phyloP scores from a whole-genome alignment of 2,329 filamentous ascomycete genomes.

The Lanzia echinophila region DNA sequence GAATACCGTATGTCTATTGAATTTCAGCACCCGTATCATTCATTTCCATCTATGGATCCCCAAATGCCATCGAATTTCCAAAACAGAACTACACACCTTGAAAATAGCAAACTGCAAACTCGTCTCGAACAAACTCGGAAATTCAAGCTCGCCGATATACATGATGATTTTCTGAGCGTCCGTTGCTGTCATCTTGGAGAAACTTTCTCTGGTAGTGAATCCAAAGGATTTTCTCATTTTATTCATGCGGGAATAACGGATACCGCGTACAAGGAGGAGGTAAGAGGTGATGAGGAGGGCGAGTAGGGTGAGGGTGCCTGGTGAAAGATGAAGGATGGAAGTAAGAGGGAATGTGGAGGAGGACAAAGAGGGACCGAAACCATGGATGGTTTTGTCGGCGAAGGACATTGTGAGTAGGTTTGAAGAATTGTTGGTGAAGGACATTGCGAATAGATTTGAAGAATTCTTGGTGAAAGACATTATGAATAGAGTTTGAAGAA shows the following conservation, averaged over 20 bases:
- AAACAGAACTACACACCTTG: slow-evolving; percentile 33
- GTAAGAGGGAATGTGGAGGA: background rate
- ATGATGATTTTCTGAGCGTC: slow-evolving; percentile 46
- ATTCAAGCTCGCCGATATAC: slow-evolving; percentile 44
- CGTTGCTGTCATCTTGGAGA: slow-evolving; percentile 46
- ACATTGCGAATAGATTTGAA: too few species aligned
- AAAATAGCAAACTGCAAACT: slow-evolving; percentile 54
- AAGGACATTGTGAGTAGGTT: too few species aligned
- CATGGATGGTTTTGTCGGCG: too few species aligned
- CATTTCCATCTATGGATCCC: background rate
- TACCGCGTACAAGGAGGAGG: slow-evolving; percentile 12
- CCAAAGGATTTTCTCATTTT: slow-evolving; percentile 36
- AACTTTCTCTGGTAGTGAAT: slow-evolving; percentile 39
- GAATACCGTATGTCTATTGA: slow-evolving; percentile 47
- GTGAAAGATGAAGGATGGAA: too few species aligned
- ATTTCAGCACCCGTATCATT: background rate
- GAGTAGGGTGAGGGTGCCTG: background rate
- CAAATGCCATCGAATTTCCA: background rate
- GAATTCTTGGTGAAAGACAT: too few species aligned
- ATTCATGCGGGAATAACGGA: slow-evolving; percentile 36
- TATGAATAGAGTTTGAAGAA: too few species aligned
- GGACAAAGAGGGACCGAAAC: background rate
- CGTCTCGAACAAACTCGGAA: slow-evolving; percentile 45
- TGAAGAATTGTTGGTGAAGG: too few species aligned
- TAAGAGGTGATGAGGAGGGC: background rate